phyloP scores from a whole-genome alignment of 169 alveolate species.

The Cryptosporidium tyzzeri region DNA sequence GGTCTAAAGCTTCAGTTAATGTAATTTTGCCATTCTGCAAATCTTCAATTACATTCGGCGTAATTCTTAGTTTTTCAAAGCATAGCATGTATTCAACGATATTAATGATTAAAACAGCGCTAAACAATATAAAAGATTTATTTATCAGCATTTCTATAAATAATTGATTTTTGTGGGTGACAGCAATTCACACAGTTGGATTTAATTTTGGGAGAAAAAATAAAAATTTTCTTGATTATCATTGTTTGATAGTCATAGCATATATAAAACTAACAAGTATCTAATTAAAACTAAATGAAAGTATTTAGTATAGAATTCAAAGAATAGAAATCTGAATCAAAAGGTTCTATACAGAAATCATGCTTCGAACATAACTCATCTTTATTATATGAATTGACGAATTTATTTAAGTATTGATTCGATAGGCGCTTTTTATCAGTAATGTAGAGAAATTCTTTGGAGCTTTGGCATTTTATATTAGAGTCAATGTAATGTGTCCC shows the following conservation, averaged over 20 bases:
- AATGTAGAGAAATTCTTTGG: neutral
- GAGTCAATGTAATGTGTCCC: conserved; percentile 13
- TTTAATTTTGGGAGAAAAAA: neutral
- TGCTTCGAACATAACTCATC: neutral
- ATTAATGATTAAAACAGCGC: neutral
- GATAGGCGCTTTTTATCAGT: conserved; percentile 9
- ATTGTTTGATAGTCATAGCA: neutral
- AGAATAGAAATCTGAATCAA: neutral
- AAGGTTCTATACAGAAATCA: neutral
- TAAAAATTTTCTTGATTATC: neutral
- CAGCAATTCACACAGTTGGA: conserved; percentile 6
- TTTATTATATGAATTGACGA: conserved; percentile 14
- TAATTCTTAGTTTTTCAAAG: conserved; percentile 42
- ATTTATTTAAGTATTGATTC: neutral
- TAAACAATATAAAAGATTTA: neutral
- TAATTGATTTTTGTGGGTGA: conserved; percentile 4
- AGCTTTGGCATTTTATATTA: conserved; percentile 20
- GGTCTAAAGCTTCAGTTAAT: conserved; percentile 59
- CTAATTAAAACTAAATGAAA: neutral
- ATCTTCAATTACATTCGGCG: conserved; percentile 43
- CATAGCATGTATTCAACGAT: neutral
- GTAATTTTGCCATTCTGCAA: conserved; percentile 62
- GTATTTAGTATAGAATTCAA: conserved; percentile 14
- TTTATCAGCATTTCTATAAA: neutral
- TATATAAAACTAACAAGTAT: neutral